Evolutionary conservation across 208 protist genomes (phyloP).

Genomic region (Entamoeba invadens): DNA sequence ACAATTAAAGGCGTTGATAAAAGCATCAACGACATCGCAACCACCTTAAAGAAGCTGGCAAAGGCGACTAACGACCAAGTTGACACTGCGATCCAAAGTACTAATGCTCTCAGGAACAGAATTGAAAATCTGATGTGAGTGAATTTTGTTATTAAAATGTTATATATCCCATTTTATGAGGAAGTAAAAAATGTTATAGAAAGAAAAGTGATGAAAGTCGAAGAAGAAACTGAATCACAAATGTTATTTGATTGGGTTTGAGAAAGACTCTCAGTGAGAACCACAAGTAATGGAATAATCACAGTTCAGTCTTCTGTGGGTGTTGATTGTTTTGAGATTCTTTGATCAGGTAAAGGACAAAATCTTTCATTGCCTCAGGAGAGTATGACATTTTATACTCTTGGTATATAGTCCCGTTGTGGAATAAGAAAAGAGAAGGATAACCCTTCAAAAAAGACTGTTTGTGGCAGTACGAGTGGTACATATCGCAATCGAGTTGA

Average conservation of each 20-base stretch:
- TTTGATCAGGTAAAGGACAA: background rate
- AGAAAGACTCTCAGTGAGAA: background rate
- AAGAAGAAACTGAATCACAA: no score
- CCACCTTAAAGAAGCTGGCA: background rate
- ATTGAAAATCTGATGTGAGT: no score
- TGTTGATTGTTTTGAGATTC: background rate
- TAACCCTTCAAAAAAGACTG: background rate
- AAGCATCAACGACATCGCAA: background rate
- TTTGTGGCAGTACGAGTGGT: background rate
- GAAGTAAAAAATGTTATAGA: no score
- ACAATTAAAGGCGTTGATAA: background rate
- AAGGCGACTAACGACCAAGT: background rate
- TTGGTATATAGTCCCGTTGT: background rate
- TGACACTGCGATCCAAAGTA: background rate
- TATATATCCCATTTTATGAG: no score
- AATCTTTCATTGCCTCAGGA: background rate
- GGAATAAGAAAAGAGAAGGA: background rate
- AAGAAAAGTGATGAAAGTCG: no score
- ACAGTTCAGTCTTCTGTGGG: background rate
- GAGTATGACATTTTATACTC: background rate
- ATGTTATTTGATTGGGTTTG: no score
- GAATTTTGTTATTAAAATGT: no score
- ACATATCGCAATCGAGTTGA: background rate
- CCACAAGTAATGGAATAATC: background rate
- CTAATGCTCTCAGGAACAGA: no score